These are phyloP conservation scores for Sutorius eximius DNA, from an alignment of 1,284 basidiomycete genomes.

Conservation along the genomic window DNA sequence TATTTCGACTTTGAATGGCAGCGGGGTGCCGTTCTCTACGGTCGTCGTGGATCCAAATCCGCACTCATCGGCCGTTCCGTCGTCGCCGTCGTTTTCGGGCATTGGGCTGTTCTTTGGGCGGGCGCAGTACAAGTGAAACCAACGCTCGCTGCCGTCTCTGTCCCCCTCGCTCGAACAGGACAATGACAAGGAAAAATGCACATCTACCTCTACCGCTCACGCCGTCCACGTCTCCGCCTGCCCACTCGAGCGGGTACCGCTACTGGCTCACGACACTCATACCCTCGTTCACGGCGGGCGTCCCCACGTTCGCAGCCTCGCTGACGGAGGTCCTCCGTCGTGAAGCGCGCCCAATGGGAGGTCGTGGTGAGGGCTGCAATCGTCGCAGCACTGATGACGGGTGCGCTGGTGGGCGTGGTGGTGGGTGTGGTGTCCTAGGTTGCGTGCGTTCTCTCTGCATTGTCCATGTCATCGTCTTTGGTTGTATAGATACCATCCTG, in stretches of 20 bases:
- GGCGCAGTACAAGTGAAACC: constrained; percentile 32
- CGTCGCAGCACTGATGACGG: constrained; percentile 31
- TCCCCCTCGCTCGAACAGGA: no score
- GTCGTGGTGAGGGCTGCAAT: constrained; percentile 48
- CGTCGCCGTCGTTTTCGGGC: constrained; percentile 8
- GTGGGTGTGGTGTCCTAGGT: constrained; percentile 26
- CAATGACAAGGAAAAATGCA: no score
- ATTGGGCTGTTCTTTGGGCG: constrained; percentile 21
- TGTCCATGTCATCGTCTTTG: no score
- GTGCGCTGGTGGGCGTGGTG: constrained; percentile 17
- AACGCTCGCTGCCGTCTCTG: constrained; percentile 3
- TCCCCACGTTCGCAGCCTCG: constrained; percentile 70
- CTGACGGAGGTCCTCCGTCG: constrained; percentile 67
- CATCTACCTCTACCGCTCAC: no score
- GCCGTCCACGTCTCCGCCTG: no score
- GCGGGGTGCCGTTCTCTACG: background rate
- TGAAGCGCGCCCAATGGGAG: constrained; percentile 78
- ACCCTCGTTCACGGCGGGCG: constrained; percentile 47
- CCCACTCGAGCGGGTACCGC: no score
- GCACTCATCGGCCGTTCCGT: background rate
- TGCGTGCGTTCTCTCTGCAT: no score
- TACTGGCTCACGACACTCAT: constrained; percentile 38
- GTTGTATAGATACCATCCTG: no score
- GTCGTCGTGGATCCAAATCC: background rate
- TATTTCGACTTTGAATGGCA: constrained; percentile 34